Percentiles rank a stretch among this genome's conserved stretches.
Evolutionary conservation across 2,329 filamentous ascomycete species (phyloP).

Genomic region (Escovopsis sp.): DNA sequence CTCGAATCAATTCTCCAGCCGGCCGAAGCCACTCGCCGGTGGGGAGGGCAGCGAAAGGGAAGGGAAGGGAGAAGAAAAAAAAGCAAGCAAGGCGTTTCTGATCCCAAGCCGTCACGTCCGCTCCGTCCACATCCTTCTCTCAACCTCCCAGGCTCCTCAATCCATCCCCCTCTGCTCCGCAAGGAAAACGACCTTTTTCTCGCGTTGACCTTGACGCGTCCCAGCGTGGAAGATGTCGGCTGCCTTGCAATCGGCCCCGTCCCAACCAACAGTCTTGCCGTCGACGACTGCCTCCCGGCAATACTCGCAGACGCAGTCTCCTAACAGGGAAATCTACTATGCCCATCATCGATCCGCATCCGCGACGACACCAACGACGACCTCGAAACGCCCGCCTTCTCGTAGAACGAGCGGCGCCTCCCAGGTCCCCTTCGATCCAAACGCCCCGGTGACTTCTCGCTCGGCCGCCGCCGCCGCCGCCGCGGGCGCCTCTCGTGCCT

Average conservation of each 20-base stretch:
- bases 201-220: slow-evolving; percentile 5
- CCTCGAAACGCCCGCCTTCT: slow-evolving; percentile 36
- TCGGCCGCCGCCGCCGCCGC: slow-evolving; percentile 28
- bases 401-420: slow-evolving; percentile 35
- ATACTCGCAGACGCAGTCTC: slow-evolving; percentile 35
- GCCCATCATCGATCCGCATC: slow-evolving; percentile 28
- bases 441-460: slow-evolving; percentile 32
- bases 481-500: slow-evolving; percentile 24
- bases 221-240: slow-evolving; percentile 28
- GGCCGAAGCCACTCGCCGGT: no score
- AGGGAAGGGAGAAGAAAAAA: background rate
- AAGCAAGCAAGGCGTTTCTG: background rate
- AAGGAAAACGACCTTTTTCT: background rate
- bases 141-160: no score
- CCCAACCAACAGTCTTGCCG: slow-evolving; percentile 35
- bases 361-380: slow-evolving; percentile 36
- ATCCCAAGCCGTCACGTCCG: background rate
- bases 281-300: slow-evolving; percentile 34
- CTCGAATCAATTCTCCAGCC: no score
- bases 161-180: background rate
- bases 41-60: no score
- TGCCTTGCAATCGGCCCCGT: slow-evolving; percentile 44
- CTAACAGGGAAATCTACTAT: slow-evolving; percentile 42
- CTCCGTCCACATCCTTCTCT: background rate
- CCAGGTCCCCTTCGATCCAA: slow-evolving; percentile 18